Conservation (phyloP, 2,329 filamentous ascomycete genomes). For the Lasiodiplodia sp. region DNA sequence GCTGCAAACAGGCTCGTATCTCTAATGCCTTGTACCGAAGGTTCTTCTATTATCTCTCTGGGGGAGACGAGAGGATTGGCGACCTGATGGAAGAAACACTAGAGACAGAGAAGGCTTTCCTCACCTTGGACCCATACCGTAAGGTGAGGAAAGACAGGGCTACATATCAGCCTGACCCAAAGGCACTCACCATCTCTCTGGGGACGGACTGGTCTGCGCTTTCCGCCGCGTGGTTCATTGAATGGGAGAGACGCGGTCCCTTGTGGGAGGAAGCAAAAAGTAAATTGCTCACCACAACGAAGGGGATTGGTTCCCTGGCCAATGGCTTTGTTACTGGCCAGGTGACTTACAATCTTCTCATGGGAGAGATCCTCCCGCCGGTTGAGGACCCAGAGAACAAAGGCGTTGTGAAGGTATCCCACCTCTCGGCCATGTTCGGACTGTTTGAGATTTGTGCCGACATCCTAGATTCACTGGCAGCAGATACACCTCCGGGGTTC, state of each 20-base stretch:
- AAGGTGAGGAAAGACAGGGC: slow-evolving; percentile 61
- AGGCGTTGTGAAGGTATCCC: slow-evolving; percentile 61
- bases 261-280: slow-evolving; percentile 60
- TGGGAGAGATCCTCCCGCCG: slow-evolving; percentile 60
- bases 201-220: slow-evolving; percentile 68
- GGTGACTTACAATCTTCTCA: slow-evolving; percentile 59
- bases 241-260: slow-evolving; percentile 65
- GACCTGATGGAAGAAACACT: slow-evolving; percentile 62
- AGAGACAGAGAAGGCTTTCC: slow-evolving; percentile 62
- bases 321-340: slow-evolving; percentile 65
- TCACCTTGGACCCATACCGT: slow-evolving; percentile 62
- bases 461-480: slow-evolving; percentile 58
- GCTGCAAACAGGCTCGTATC: slow-evolving; percentile 68
- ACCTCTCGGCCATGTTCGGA: slow-evolving; percentile 66
- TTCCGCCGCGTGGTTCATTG: slow-evolving; percentile 65
- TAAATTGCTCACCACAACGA: slow-evolving; percentile 59
- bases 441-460: slow-evolving; percentile 66
- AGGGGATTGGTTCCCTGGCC: slow-evolving; percentile 62
- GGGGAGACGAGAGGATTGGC: slow-evolving; percentile 63
- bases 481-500: slow-evolving; percentile 58
- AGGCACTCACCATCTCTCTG: slow-evolving; percentile 58
- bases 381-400: slow-evolving; percentile 60
- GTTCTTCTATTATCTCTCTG: slow-evolving; percentile 64
- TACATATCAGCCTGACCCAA: slow-evolving; percentile 45
- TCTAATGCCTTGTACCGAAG: slow-evolving; percentile 65